These are phyloP conservation scores for Vigna radiata DNA, from an alignment of 306 rosid species.

Conservation along the genomic window DNA sequence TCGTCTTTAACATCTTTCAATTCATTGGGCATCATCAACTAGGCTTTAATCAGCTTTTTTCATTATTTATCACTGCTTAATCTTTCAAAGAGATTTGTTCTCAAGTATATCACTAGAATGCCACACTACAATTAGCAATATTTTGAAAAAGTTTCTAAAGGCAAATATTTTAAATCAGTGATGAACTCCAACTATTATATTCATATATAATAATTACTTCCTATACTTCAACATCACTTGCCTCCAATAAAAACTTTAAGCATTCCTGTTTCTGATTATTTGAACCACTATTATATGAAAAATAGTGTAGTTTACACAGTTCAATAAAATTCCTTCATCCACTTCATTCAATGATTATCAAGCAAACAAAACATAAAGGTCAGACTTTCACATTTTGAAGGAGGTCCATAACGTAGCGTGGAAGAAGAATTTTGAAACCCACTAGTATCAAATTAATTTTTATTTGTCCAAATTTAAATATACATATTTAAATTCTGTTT, in stretches of 20 bases:
- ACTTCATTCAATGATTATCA: conserved; percentile 11
- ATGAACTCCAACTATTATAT: neutral
- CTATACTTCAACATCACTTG: neutral
- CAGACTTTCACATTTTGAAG: conserved; percentile 13
- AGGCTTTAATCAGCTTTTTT: neutral
- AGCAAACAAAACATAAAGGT: neutral
- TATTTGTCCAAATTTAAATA: conserved; percentile 1
- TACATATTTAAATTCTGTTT: neutral
- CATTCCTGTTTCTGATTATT: conserved; percentile 20
- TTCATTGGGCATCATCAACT: conserved; percentile 19
- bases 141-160: conserved; percentile 2
- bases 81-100: conserved; percentile 9
- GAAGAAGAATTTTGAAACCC: conserved; percentile 11
- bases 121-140: conserved; percentile 2
- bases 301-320: conserved; percentile 4
- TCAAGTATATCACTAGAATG: neutral
- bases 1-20: neutral
- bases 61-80: conserved; percentile 23
- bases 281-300: conserved; percentile 4
- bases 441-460: neutral
- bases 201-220: neutral
- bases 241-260: conserved; percentile 22
- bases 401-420: conserved; percentile 2
- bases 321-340: conserved; percentile 20
- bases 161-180: conserved; percentile 3